Evolutionary conservation across 78 protist species (phyloP), one percentile per base, ranked within the genome.

Genomic region (Fonticula alba): DNA sequence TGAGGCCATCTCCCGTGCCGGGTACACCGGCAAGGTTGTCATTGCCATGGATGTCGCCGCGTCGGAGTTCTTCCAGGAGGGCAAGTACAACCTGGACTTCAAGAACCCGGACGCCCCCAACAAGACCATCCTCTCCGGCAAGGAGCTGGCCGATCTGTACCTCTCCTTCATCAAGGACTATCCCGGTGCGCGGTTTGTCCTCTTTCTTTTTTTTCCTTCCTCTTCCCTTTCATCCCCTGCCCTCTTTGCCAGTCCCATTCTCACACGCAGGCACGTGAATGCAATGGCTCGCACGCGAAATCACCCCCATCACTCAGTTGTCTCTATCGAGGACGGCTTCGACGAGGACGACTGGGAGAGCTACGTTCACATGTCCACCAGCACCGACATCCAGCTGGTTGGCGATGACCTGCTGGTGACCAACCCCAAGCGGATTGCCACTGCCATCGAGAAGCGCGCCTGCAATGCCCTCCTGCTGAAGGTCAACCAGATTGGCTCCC

Each of bases 371-470:
- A 50, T 88, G 56, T 72, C 82, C 0, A 62, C 64, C 31, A 19
- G 56, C 26, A 51, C 31, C n/a, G 74, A 62, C 41, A 49, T 19
- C 27, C 94, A 86, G 82, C 68, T 95, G 53, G 98, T 95, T 27
- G 99, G 98, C 60, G 99, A 97, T 47, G 99, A 97, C 69, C 74
- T 97, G 54, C 52, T 81, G 26, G 95, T 88, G 35, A 94, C 99
- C 61, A 95, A 97, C 89, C 81, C 92, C 57, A 73, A 83, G 78
- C 89, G 93, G 69, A 89, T 97, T 54, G 22, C 64, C 68, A 68
- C 38, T 72, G 97, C 90, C 57, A 70, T 88, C 64, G 83, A 86
- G 35, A 65, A 76, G 75, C 79, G 83, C 73, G 80, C 96, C 15
- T 81, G 94, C 85, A 92, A 86, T 73, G 78, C 91, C 62, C 90